Evolutionary conservation across 2,329 filamentous ascomycete genomes (phyloP).

Genomic region (Colletotrichum filicis): DNA sequence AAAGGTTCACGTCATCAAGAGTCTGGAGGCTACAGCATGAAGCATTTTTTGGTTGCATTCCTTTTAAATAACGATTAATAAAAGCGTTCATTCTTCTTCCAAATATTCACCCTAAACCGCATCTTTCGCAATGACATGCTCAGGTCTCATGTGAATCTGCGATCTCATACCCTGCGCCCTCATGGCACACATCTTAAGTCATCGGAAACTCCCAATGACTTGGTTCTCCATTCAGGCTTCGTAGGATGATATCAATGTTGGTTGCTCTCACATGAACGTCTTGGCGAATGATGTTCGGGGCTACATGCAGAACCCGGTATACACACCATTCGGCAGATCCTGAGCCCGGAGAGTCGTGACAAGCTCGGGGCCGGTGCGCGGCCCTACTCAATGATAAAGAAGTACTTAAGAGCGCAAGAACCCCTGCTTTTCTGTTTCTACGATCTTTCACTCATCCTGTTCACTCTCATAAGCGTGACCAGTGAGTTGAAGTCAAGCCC

Average conservation of each 20-base stretch:
- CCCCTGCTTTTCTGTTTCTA: too few relatives aligned
- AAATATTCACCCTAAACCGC: too few relatives aligned
- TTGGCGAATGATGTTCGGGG: too few relatives aligned
- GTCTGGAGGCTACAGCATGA: constrained; percentile 46
- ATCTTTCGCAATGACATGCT: background rate
- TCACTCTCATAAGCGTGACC: too few relatives aligned
- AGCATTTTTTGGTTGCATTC: constrained; percentile 7
- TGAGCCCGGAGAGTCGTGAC: too few relatives aligned
- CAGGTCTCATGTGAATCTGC: background rate
- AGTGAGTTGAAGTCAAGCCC: too few relatives aligned
- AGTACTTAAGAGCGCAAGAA: background rate
- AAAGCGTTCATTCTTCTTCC: background rate
- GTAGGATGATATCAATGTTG: too few relatives aligned
- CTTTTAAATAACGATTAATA: background rate
- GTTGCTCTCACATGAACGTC: too few relatives aligned
- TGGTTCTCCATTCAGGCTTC: too few relatives aligned
- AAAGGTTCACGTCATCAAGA: constrained; percentile 56
- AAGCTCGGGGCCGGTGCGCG: too few relatives aligned
- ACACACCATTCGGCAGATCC: background rate
- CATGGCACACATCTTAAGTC: background rate
- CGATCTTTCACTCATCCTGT: too few relatives aligned
- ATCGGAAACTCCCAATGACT: too few relatives aligned
- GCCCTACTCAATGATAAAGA: background rate
- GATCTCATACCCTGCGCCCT: background rate
- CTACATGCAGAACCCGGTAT: background rate